Conservation (phyloP, 768 basidiomycete species). For the Rhodotorula babjevae region DNA sequence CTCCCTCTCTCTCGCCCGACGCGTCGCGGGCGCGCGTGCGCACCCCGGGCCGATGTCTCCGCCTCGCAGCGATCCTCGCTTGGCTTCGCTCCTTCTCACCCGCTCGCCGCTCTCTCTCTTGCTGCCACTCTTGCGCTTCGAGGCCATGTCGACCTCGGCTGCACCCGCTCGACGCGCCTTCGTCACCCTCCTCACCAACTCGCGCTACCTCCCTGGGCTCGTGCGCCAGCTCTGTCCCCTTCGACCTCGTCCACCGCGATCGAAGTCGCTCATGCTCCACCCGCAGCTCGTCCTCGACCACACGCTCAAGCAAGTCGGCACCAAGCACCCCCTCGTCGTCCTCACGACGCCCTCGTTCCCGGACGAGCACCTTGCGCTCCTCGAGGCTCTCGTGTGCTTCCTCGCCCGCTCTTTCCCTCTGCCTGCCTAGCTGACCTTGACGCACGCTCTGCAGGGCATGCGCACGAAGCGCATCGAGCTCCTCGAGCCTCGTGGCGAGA, state of each 20-base stretch:
- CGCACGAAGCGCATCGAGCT: constrained; percentile 21
- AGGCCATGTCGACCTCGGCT: neutral
- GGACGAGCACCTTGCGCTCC: constrained; percentile 53
- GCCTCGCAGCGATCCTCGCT: too few relatives aligned
- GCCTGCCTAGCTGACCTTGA: neutral
- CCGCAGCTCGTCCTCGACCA: constrained; percentile 58
- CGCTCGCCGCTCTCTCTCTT: too few relatives aligned
- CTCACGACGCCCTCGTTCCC: constrained; percentile 65
- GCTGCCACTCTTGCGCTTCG: neutral
- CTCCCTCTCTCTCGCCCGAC: too few relatives aligned
- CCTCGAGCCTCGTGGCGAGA: constrained; percentile 37
- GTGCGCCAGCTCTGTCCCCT: neutral
- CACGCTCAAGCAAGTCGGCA: constrained; percentile 56
- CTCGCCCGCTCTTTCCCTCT: neutral
- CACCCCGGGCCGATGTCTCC: too few relatives aligned
- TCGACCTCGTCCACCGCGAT: neutral
- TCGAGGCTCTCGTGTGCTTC: constrained; percentile 53
- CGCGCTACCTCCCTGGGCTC: constrained; percentile 57
- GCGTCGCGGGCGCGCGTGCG: too few relatives aligned
- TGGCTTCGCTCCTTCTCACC: too few relatives aligned
- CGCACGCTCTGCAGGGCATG: constrained; percentile 47
- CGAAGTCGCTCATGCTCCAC: neutral
- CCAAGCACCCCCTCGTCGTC: constrained; percentile 68
- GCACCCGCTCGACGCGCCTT: constrained; percentile 46
- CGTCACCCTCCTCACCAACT: constrained; percentile 71